Evolutionary conservation across 495 filamentous ascomycete species (phyloP).

Genomic region (Cryomyces minteri): DNA sequence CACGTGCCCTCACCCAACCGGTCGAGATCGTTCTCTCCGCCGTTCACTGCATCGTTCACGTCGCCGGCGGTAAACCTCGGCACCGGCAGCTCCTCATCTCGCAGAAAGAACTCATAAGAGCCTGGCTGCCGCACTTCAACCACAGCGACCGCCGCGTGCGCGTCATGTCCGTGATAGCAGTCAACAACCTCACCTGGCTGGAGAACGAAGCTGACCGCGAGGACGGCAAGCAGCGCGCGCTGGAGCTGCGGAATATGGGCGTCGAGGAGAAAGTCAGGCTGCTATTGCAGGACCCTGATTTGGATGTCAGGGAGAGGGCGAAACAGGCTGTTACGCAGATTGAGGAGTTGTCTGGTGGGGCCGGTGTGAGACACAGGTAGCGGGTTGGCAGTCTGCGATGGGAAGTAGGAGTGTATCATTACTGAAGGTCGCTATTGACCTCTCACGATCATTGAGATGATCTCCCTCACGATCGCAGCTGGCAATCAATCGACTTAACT

Average conservation of each 20-base stretch:
- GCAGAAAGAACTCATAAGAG: constrained; percentile 34
- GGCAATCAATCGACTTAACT: too few relatives aligned
- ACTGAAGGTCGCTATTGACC: too few relatives aligned
- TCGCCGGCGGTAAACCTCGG: constrained; percentile 57
- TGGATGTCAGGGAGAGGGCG: constrained; percentile 68
- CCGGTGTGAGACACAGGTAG: too few relatives aligned
- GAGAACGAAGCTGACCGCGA: constrained; percentile 49
- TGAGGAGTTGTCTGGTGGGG: constrained; percentile 10
- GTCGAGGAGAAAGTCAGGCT: constrained; percentile 30
- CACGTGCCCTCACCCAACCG: constrained; percentile 3
- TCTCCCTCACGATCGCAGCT: too few relatives aligned
- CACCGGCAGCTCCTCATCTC: constrained; percentile 61
- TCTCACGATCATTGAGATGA: too few relatives aligned
- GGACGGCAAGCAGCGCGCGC: constrained; percentile 42
- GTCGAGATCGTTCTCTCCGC: constrained; percentile 57
- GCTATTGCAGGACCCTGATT: constrained; percentile 53
- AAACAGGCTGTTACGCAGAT: constrained; percentile 62
- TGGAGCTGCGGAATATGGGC: constrained; percentile 35
- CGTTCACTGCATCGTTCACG: constrained; percentile 62
- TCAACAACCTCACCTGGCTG: constrained; percentile 65
- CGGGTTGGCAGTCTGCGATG: too few relatives aligned
- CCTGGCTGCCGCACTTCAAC: constrained; percentile 36
- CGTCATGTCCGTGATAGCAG: constrained; percentile 55
- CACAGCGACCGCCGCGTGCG: constrained; percentile 55
- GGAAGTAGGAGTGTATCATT: too few relatives aligned